These are phyloP conservation scores for Lachnellula suecica DNA, from an alignment of 2,329 filamentous ascomycete species.

Conservation along the genomic window DNA sequence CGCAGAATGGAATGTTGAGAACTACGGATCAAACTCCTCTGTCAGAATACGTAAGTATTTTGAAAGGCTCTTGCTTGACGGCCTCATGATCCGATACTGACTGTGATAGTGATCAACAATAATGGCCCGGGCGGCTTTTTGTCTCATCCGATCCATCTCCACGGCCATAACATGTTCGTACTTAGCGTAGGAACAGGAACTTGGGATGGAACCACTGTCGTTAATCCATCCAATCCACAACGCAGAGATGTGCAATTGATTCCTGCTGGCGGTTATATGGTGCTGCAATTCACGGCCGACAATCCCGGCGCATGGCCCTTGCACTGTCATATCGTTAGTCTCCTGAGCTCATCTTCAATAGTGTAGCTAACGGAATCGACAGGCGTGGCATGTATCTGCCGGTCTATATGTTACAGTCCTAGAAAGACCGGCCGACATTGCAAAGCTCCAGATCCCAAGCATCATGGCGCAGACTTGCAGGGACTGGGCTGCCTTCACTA, in stretches of 20 bases:
- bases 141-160: constrained; percentile 64
- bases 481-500: constrained; percentile 45
- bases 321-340: constrained; percentile 44
- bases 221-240: constrained; percentile 47
- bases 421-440: constrained; percentile 38
- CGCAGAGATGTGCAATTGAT: constrained; percentile 50
- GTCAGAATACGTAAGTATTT: constrained; percentile 52
- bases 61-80: constrained; percentile 43
- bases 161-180: constrained; percentile 70
- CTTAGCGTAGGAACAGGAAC: constrained; percentile 48
- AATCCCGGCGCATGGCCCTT: constrained; percentile 54
- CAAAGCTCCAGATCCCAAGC: constrained; percentile 44
- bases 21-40: constrained; percentile 51
- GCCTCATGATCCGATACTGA: no score
- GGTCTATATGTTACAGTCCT: constrained; percentile 39
- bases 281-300: constrained; percentile 46
- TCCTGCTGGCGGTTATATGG: constrained; percentile 39
- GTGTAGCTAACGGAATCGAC: constrained; percentile 25
- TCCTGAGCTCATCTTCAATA: background rate
- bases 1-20: constrained; percentile 54
- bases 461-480: constrained; percentile 53
- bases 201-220: constrained; percentile 28
- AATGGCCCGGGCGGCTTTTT: constrained; percentile 41
- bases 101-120: constrained; percentile 48
- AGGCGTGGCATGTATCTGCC: constrained; percentile 47